A percentile compares a stretch with the other conserved stretches of the same genome.
Evolutionary conservation across 2,329 filamentous ascomycete genomes (phyloP).

Genomic region (Penicillium rolfsii): DNA sequence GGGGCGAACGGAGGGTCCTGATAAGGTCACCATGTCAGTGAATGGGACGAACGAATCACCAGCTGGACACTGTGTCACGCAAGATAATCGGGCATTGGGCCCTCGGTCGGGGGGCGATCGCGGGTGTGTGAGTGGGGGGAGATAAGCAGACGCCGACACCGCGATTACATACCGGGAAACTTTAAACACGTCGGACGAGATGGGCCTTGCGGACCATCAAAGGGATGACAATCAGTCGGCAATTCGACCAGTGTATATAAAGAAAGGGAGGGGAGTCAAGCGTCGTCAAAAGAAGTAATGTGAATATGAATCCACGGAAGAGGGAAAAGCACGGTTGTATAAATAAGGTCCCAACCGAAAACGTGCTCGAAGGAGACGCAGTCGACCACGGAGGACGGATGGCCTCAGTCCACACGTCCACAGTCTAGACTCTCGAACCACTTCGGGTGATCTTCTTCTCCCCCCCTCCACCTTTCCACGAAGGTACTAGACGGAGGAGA

Average conservation of each 20-base stretch:
- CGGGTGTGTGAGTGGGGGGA: constrained; percentile 5
- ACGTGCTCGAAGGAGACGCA: neutral
- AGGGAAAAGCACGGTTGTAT: too few relatives aligned
- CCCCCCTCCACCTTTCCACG: neutral
- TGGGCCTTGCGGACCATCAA: neutral
- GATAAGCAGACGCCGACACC: neutral
- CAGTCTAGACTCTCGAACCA: neutral
- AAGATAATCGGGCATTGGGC: neutral
- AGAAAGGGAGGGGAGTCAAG: too few relatives aligned
- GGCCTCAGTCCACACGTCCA: too few relatives aligned
- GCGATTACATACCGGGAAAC: neutral
- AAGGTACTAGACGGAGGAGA: neutral
- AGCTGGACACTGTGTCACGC: neutral
- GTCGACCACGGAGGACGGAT: too few relatives aligned
- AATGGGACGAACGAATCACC: too few relatives aligned
- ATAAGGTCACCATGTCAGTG: neutral
- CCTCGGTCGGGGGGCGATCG: neutral
- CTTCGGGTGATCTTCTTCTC: constrained; percentile 1
- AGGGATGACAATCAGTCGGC: neutral
- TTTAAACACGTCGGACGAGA: neutral
- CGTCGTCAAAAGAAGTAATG: too few relatives aligned
- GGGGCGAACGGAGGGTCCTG: neutral
- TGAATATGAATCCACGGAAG: too few relatives aligned
- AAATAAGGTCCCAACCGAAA: neutral
- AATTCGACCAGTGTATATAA: too few relatives aligned